Evolutionary conservation across 257 asterid genomes (phyloP), one percentile per base, ranked within the genome.

Genomic region (Striga asiatica): DNA sequence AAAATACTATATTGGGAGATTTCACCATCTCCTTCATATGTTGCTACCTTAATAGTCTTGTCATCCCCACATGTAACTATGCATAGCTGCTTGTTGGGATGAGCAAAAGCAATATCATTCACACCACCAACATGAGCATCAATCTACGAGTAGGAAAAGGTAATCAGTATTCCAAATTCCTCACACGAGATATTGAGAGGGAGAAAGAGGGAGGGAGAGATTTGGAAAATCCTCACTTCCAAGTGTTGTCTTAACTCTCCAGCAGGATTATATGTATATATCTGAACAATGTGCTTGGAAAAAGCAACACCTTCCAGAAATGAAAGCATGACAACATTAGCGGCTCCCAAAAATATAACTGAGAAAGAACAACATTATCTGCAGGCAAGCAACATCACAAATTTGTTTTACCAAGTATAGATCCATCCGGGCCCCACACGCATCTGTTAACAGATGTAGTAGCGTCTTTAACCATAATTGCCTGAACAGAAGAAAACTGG

Each of bases 381-480:
- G 45, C 58, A 64, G 0, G 37, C 14, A 29, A 48, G 45, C 43
- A 50, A 39, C 52, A 49, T 41, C 46, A 51, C 50, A 60, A 54
- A 14, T 25, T 68, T 41, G 19, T 62, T 27, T 23, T 81, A 89
- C 98, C 98, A 62, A 91, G 86, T 68, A 88, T 84, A 65, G 97
- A 79, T 61, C 97, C 97, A 74, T 91, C 98, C 16, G 95, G 88
- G 45, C 93, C 95, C 97, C 98, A 91, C 51, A 84, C 88, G 35
- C 95, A 87, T 71, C 93, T 75, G 62, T 91, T 91, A 41, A 91
- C 98, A 49, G 95, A 80, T 62, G 82, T 74, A 9, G 93, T 80
- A 6, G 89, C 88, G 75, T 91, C 98, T 70, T 87, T 82, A 54
- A 82, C 97, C 77, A 91, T 70, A 29, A 88, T 81, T 34, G 93